Evolutionary conservation across 345 rosid genomes (phyloP).

Genomic region (Clausena lansium): DNA sequence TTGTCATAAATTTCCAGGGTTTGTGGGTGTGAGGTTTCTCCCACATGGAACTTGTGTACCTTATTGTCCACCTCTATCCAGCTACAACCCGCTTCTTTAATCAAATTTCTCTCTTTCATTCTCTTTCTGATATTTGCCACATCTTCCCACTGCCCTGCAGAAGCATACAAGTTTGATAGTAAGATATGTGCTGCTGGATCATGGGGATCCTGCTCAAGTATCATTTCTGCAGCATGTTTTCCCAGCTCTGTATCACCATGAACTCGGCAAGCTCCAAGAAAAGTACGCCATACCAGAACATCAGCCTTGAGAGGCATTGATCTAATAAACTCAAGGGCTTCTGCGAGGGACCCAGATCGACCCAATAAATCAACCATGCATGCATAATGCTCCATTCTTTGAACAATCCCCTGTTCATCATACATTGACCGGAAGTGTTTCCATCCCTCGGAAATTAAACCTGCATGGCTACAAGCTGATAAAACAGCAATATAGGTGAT

Average conservation of each 20-base stretch:
- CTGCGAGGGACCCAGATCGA: slow-evolving; percentile 51
- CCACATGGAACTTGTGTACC: slow-evolving; percentile 67
- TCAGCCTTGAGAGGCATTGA: slow-evolving; percentile 54
- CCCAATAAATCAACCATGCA: slow-evolving; percentile 81
- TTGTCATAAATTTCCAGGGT: slow-evolving; percentile 43
- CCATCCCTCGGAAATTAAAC: slow-evolving; percentile 70
- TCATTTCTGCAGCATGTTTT: slow-evolving; percentile 53
- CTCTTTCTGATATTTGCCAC: slow-evolving; percentile 49
- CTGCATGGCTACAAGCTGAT: slow-evolving; percentile 74
- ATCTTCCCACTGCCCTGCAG: slow-evolving; percentile 64
- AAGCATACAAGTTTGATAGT: slow-evolving; percentile 68
- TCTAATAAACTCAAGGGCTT: slow-evolving; percentile 58
- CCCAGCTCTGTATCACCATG: slow-evolving; percentile 57
- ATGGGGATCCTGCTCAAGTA: slow-evolving; percentile 56
- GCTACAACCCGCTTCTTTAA: slow-evolving; percentile 78
- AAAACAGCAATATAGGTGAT: slow-evolving; percentile 65
- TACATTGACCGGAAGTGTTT: slow-evolving; percentile 57
- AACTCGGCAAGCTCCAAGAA: slow-evolving; percentile 70
- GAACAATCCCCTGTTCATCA: slow-evolving; percentile 52
- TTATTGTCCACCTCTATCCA: slow-evolving; percentile 69
- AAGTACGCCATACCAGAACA: slow-evolving; percentile 64
- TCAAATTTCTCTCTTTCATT: slow-evolving; percentile 58
- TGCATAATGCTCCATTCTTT: slow-evolving; percentile 73
- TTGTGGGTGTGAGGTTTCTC: slow-evolving; percentile 61
- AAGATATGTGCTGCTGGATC: slow-evolving; percentile 71